Evolutionary conservation across 2,329 filamentous ascomycete species (phyloP), one percentile per base, ranked within the genome.

Genomic region (Aspergillus terreus): DNA sequence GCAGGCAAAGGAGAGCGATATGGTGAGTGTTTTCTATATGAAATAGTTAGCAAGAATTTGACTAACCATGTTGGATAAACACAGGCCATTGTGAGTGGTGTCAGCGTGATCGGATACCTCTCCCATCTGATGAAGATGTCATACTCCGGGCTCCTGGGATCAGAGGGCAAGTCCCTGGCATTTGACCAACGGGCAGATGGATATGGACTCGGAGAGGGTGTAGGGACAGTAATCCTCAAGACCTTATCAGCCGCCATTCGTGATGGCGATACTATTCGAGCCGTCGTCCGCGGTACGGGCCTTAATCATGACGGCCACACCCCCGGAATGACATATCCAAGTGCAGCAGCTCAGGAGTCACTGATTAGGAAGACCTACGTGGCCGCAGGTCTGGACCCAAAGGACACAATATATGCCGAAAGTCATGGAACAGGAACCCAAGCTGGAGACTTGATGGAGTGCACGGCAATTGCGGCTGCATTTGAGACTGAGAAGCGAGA

Each of bases 181-280:
- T 71, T 71, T 48, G 62, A 62, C 51, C 60, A 58, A 19, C 59
- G 59, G 0, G 67, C 69, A 4, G 21, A 78, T 53, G 79, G 77
- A 19, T 78, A 70, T 63, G 76, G 66, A 30, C 69, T 78, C 2
- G 78, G 75, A 3, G 81, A 83, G 47, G 79, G 79, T 1, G 60
- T 79, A 9, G 72, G 71, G 1, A 65, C 42, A 21, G 42, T 44
- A 15, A 44, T 44, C 68, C 0, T 50, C 83, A 0, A 44, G 68
- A 68, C 62, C 82, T 1, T 53, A 84, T 0, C 83, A 82, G 61
- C 67, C 61, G 2, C 59, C 82, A 0, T 62, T 59, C 2, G 61
- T 71, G 2, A 77, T 52, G 70, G 70, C 1, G 74, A 78, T 45
- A 55, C 65, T 1, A 70, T 78, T 33, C 62, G 72, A 12, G 65